Conservation (phyloP, 768 basidiomycete species). For the Lactifluus volemus region DNA sequence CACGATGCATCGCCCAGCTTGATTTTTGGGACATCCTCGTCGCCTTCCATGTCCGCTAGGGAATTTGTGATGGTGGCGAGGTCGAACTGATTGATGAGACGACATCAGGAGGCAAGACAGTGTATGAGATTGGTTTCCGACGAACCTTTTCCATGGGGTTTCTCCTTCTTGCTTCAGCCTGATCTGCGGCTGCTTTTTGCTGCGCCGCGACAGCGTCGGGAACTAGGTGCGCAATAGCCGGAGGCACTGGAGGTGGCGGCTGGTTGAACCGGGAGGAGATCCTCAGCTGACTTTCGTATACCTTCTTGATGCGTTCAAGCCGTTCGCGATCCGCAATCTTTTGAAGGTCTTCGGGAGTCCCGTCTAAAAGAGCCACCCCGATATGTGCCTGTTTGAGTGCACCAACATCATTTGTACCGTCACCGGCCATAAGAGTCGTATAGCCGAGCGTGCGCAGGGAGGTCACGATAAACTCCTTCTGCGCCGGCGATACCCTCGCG, state of each 20-base stretch:
- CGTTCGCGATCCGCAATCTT: conserved; percentile 91
- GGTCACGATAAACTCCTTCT: conserved; percentile 94
- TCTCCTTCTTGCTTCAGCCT: conserved; percentile 56
- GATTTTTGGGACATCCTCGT: conserved; percentile 93
- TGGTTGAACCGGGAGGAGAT: conserved; percentile 87
- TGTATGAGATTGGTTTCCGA: conserved; percentile 6
- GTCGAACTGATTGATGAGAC: conserved; percentile 49
- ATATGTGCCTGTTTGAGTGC: conserved; percentile 98
- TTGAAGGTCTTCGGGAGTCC: conserved; percentile 83
- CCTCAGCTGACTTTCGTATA: conserved; percentile 92
- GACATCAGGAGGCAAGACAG: neutral
- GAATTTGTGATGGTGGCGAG: conserved; percentile 70
- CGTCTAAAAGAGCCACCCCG: conserved; percentile 88
- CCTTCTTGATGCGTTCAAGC: conserved; percentile 87
- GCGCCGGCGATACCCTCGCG: conserved; percentile 90
- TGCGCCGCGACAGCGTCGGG: conserved; percentile 91
- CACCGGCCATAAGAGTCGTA: conserved; percentile 94
- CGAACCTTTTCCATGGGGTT: conserved; percentile 89
- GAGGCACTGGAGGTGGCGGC: conserved; percentile 88
- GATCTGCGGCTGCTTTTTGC: conserved; percentile 61
- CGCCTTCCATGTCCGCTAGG: conserved; percentile 89
- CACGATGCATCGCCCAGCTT: conserved; percentile 99
- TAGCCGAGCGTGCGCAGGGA: conserved; percentile 86
- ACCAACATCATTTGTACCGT: conserved; percentile 98
- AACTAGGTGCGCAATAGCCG: conserved; percentile 76